Evolutionary conservation across 805 yeast species (phyloP).

Genomic region (Wickerhamomyces subpelliculosus): DNA sequence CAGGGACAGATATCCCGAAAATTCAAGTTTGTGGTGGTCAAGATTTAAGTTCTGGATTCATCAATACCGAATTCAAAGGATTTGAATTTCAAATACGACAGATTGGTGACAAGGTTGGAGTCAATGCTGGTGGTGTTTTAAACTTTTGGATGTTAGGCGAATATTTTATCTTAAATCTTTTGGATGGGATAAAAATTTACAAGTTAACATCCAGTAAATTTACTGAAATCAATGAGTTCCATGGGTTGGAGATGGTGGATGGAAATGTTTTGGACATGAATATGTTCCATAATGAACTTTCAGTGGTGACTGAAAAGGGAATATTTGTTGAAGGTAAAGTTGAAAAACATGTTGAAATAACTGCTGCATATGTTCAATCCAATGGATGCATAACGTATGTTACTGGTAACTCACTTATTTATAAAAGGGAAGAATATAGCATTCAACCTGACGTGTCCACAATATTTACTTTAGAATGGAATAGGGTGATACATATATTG

Average conservation of each 20-base stretch:
- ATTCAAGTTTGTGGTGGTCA: constrained; percentile 19
- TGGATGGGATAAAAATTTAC: too few relatives aligned
- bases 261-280: too few relatives aligned
- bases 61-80: constrained; percentile 17
- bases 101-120: background rate
- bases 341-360: too few relatives aligned
- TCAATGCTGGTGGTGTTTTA: background rate
- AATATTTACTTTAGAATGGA: constrained; percentile 3
- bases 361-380: background rate
- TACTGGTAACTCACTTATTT: background rate
- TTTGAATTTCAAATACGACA: background rate
- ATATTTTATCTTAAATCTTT: too few relatives aligned
- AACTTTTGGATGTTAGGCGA: constrained; percentile 14
- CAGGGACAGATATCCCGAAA: constrained; percentile 15
- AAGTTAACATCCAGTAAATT: too few relatives aligned
- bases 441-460: constrained; percentile 11
- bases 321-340: too few relatives aligned
- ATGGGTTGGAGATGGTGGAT: too few relatives aligned
- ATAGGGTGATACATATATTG: constrained; percentile 3
- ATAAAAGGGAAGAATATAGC: background rate
- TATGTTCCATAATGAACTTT: too few relatives aligned
- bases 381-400: background rate
- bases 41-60: constrained; percentile 12
- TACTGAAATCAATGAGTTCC: too few relatives aligned
- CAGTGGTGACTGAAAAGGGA: too few relatives aligned